Conservation (phyloP, 805 yeast genomes). For the Zygosaccharomyces bisporus region DNA sequence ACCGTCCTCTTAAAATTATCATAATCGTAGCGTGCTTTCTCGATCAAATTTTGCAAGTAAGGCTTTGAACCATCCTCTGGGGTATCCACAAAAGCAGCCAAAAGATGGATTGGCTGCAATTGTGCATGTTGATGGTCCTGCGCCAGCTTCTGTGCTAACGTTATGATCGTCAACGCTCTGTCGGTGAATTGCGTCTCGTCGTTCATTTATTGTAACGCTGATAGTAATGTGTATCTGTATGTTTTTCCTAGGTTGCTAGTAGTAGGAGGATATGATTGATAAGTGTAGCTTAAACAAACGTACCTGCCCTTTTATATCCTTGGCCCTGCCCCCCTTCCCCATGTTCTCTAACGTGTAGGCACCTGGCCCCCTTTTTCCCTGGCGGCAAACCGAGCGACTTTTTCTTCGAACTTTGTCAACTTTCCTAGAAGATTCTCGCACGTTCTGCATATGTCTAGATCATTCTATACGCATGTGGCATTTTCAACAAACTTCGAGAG, state of each 20-base stretch:
- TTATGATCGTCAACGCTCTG: conserved; percentile 79
- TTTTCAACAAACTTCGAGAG: not conserved
- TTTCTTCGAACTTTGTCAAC: not conserved
- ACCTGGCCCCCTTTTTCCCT: not conserved
- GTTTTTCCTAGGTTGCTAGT: no score
- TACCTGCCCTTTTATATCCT: not conserved
- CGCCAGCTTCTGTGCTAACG: conserved; percentile 77
- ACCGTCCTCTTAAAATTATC: conserved; percentile 71
- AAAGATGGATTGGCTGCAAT: conserved; percentile 79
- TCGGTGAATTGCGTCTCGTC: conserved; percentile 80
- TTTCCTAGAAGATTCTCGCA: conserved; percentile 1
- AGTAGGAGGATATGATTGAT: no score
- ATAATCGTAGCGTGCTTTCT: conserved; percentile 88
- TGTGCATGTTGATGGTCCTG: conserved; percentile 80
- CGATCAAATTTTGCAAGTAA: conserved; percentile 76
- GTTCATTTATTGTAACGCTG: conserved; percentile 27
- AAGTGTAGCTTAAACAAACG: not conserved
- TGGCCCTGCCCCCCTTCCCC: not conserved
- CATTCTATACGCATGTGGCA: conserved; percentile 8
- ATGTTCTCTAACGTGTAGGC: not conserved
- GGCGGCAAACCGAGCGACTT: not conserved
- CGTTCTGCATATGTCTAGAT: conserved; percentile 12
- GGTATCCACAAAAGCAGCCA: conserved; percentile 82
- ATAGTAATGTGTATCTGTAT: not conserved
- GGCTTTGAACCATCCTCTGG: conserved; percentile 51